Conservation (phyloP, 2,329 filamentous ascomycete species). For the Colletotrichum sojae region DNA sequence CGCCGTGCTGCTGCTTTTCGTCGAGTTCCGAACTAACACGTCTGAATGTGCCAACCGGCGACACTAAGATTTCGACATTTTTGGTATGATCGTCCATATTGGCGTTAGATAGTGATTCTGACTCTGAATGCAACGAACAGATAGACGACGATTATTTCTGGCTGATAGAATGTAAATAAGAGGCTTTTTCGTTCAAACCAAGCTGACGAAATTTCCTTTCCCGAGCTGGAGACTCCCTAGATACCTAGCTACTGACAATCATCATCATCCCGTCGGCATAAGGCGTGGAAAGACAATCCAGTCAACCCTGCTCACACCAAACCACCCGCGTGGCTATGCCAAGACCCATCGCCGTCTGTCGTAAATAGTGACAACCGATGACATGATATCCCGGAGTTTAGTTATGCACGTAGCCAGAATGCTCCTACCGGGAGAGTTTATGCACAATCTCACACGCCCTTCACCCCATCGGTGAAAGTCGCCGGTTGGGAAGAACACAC, state of each 20-base stretch:
- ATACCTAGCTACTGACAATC: background rate
- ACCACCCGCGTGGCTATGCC: background rate
- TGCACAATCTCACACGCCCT: background rate
- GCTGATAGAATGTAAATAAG: too few species aligned
- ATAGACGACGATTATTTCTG: background rate
- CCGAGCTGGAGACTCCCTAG: background rate
- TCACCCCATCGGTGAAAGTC: background rate
- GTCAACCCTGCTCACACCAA: background rate
- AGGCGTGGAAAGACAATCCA: background rate
- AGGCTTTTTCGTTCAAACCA: too few species aligned
- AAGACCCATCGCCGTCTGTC: background rate
- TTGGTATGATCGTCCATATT: background rate
- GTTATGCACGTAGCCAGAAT: slow-evolving; percentile 21
- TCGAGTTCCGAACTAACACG: background rate
- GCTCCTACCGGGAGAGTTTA: background rate
- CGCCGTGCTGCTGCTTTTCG: background rate
- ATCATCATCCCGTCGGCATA: background rate
- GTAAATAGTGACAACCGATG: background rate
- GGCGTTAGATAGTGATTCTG: background rate
- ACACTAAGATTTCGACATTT: background rate
- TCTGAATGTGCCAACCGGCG: too few species aligned
- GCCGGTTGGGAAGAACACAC: background rate
- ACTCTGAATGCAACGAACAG: too few species aligned
- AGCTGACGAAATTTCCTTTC: too few species aligned
- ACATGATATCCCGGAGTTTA: background rate